phyloP scores from a whole-genome alignment of 1,284 basidiomycete genomes.

The Tetrapyrgos nigripes region DNA sequence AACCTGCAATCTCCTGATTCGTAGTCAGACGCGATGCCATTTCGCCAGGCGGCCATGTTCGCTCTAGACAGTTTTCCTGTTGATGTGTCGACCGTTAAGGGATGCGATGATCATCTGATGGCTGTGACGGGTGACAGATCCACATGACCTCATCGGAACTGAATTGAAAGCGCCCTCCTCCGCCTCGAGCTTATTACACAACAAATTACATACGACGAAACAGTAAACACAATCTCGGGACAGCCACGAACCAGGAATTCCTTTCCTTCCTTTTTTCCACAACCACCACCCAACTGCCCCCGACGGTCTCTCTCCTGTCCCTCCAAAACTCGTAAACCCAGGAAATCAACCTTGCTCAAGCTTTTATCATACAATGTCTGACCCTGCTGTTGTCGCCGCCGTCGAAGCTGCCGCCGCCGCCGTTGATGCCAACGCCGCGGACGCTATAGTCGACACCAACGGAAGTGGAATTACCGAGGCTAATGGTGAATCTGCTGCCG shows the following conservation, averaged over 20 bases:
- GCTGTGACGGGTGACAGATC: too few species aligned
- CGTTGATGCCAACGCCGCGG: background rate
- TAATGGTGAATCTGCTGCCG: background rate
- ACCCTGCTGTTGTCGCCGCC: background rate
- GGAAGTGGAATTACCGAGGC: background rate
- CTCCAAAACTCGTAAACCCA: too few species aligned
- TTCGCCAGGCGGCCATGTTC: conserved; percentile 71
- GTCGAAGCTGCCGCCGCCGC: background rate
- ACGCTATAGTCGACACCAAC: background rate
- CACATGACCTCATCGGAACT: too few species aligned
- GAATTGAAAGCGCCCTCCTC: too few species aligned
- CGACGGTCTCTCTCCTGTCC: too few species aligned
- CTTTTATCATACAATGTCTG: background rate
- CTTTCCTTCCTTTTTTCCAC: too few species aligned
- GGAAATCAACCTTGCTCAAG: too few species aligned
- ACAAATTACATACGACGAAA: too few species aligned
- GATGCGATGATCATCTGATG: background rate
- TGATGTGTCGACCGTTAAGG: background rate
- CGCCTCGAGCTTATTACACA: too few species aligned
- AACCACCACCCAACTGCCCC: too few species aligned
- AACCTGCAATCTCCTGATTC: conserved; percentile 80
- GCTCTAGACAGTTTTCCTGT: background rate
- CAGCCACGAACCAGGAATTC: too few species aligned
- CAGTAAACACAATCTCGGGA: too few species aligned
- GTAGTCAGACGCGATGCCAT: conserved; percentile 85